A percentile compares a stretch with the other conserved stretches of the same genome.
Evolutionary conservation across 805 yeast species (phyloP).

Genomic region (Pichia manshurica): DNA sequence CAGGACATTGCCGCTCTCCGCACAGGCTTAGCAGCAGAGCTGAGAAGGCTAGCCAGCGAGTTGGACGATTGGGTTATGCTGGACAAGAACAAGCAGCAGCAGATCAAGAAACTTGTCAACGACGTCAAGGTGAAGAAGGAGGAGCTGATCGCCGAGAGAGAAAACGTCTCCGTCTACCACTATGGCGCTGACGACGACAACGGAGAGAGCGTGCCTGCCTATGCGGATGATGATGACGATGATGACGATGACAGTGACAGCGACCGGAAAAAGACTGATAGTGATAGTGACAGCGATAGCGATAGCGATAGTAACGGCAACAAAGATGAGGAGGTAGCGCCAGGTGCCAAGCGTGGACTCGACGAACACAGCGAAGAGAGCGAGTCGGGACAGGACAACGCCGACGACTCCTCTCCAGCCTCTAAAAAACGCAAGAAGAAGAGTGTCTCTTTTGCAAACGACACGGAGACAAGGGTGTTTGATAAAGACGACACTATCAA

Average conservation of each 20-base stretch:
- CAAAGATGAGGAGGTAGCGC: too few species aligned
- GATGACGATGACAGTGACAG: slow-evolving; percentile 1
- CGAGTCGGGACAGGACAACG: too few species aligned
- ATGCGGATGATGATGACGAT: slow-evolving; percentile 14
- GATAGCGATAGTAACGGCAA: too few species aligned
- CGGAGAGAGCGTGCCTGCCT: slow-evolving; percentile 18
- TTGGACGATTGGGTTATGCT: slow-evolving; percentile 30
- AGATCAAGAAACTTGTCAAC: slow-evolving; percentile 1
- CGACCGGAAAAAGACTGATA: background rate
- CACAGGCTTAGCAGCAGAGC: slow-evolving; percentile 19
- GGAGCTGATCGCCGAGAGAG: slow-evolving; percentile 2
- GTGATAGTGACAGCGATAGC: slow-evolving; percentile 1
- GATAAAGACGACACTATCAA: slow-evolving; percentile 1
- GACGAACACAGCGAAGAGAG: too few species aligned
- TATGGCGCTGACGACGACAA: slow-evolving; percentile 9
- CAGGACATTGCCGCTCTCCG: slow-evolving; percentile 19
- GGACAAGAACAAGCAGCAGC: slow-evolving; percentile 9
- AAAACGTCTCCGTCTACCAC: slow-evolving; percentile 7
- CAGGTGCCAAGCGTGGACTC: too few species aligned
- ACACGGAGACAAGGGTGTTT: slow-evolving; percentile 5
- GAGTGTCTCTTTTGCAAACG: slow-evolving; percentile 5
- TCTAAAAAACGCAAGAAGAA: background rate
- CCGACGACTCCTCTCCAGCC: too few species aligned
- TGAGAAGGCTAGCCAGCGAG: slow-evolving; percentile 24
- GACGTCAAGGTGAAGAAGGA: slow-evolving; percentile 5